A percentile compares a stretch with the other conserved stretches of the same genome.
Evolutionary conservation across 2,329 filamentous ascomycete species (phyloP).

Genomic region (Phoma sp.): DNA sequence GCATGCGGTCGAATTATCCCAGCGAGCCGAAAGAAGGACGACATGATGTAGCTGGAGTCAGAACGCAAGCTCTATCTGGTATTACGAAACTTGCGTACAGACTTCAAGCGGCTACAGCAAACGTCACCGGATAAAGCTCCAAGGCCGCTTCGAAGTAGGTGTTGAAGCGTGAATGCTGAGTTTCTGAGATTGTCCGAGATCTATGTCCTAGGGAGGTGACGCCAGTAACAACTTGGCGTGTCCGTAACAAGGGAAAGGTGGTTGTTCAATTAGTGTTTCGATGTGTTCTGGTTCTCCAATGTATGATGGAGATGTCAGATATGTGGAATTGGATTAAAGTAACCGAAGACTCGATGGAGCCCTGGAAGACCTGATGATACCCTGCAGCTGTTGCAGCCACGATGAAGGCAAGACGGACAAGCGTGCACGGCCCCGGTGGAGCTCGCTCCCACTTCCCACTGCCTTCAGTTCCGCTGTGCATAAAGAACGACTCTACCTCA

Average conservation of each 20-base stretch:
- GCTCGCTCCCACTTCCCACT: constrained; percentile 26
- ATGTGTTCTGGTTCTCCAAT: not conserved
- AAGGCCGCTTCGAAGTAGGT: not conserved
- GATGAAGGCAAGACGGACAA: constrained; percentile 10
- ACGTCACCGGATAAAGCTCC: not conserved
- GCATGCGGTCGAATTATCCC: constrained; percentile 19
- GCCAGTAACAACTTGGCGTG: not conserved
- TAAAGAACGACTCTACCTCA: constrained; percentile 34
- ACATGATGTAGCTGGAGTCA: constrained; percentile 7
- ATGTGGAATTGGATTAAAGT: not conserved
- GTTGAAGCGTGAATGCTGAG: not conserved
- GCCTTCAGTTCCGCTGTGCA: constrained; percentile 36
- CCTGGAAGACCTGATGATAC: not conserved
- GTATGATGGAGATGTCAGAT: not conserved
- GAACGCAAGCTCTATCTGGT: not conserved
- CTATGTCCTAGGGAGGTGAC: not conserved
- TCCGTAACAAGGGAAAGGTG: not conserved
- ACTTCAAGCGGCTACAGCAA: not conserved
- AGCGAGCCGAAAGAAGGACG: constrained; percentile 20
- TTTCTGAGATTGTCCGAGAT: not conserved
- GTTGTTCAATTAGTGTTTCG: too few relatives aligned
- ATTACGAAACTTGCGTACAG: not conserved
- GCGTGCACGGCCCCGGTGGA: constrained; percentile 20
- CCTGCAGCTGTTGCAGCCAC: not conserved
- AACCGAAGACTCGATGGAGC: not conserved